A percentile compares a stretch with the other conserved stretches of the same genome.
These are phyloP conservation scores for Plasmodium ovale DNA, from an alignment of 169 alveolate genomes.

Conservation along the genomic window DNA sequence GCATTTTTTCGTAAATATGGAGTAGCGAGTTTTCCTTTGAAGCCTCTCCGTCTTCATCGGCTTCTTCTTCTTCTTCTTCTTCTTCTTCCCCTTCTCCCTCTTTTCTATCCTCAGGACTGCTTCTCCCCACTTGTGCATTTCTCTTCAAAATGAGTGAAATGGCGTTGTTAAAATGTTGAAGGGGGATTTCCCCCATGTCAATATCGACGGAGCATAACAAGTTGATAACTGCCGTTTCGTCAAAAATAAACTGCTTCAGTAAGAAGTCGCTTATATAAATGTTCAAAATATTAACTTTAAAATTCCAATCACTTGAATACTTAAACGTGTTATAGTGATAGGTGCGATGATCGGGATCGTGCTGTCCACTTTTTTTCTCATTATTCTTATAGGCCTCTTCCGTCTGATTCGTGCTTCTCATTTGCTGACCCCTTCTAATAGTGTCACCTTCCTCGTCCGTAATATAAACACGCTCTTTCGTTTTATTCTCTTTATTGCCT, in stretches of 20 bases:
- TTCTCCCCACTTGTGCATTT: background rate
- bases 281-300: conserved; percentile 34
- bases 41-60: background rate
- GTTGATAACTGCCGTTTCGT: conserved; percentile 18
- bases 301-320: conserved; percentile 43
- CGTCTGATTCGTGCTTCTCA: background rate
- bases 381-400: background rate
- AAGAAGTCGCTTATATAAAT: conserved; percentile 41
- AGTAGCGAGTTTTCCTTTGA: background rate
- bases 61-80: background rate
- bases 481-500: background rate
- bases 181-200: conserved; percentile 7
- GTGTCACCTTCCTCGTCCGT: background rate
- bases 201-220: conserved; percentile 7
- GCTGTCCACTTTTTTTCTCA: background rate
- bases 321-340: conserved; percentile 22
- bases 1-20: conserved; percentile 30
- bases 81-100: background rate
- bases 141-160: conserved; percentile 30
- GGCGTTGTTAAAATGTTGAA: conserved; percentile 14
- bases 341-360: background rate
- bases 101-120: background rate
- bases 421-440: background rate
- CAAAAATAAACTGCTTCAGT: background rate
- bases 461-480: background rate